Percentiles rank a stretch among this genome's conserved stretches.
phyloP scores from a whole-genome alignment of 75 land plant species.

The Pseudotsuga menziesii region DNA sequence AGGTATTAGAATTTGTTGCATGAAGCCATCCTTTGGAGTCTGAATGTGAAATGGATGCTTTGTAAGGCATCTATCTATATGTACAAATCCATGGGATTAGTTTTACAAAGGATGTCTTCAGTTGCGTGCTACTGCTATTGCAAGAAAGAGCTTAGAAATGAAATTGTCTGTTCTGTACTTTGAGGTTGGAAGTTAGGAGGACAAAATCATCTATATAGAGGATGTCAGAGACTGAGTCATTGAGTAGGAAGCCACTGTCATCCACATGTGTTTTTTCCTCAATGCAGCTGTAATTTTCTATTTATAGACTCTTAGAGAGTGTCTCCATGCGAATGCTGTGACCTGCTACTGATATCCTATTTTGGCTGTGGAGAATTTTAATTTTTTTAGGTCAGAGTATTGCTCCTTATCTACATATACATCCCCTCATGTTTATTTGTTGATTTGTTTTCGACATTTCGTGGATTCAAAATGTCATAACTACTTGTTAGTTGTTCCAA shows the following conservation, averaged over 20 bases:
- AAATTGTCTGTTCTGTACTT: not conserved
- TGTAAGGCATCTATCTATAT: not conserved
- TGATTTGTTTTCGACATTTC: not conserved
- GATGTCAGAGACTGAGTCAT: not conserved
- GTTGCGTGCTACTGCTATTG: no score
- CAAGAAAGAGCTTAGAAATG: not conserved
- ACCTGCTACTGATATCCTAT: not conserved
- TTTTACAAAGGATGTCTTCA: not conserved
- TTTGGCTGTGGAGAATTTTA: not conserved
- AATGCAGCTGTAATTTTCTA: not conserved
- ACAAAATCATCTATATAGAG: not conserved
- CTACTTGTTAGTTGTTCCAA: not conserved
- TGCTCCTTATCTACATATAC: not conserved
- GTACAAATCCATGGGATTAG: not conserved
- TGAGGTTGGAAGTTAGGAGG: not conserved
- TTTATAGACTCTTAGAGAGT: not conserved
- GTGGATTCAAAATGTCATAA: not conserved
- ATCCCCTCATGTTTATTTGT: not conserved
- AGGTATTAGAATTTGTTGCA: not conserved
- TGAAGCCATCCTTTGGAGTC: not conserved
- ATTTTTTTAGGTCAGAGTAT: not conserved
- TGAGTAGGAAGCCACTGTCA: not conserved
- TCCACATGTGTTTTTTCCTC: not conserved
- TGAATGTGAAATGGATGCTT: not conserved
- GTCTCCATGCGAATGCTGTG: not conserved